Conservation (phyloP, 1,139 yeast genomes). For the Nakaseomyces nivariensis region DNA sequence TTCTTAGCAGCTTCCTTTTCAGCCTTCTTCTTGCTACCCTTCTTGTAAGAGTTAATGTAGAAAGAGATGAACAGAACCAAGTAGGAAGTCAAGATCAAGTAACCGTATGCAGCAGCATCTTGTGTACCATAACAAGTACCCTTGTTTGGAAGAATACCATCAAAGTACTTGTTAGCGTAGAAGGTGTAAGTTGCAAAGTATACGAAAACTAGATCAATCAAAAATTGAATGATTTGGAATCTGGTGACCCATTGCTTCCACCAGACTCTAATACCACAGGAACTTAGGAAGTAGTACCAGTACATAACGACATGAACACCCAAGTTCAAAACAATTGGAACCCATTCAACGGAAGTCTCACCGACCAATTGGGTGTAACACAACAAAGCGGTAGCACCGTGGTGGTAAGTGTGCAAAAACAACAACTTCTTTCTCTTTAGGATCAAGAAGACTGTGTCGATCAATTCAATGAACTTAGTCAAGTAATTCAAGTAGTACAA, state of each 20-base stretch:
- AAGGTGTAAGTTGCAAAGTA: slow-evolving; percentile 87
- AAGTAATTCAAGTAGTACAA: slow-evolving; percentile 74
- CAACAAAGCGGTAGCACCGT: slow-evolving; percentile 93
- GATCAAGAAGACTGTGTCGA: slow-evolving; percentile 88
- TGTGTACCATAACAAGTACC: slow-evolving; percentile 92
- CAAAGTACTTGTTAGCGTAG: slow-evolving; percentile 50
- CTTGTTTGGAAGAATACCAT: slow-evolving; percentile 54
- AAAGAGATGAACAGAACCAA: slow-evolving; percentile 85
- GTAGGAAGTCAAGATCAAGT: slow-evolving; percentile 80
- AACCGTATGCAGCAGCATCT: slow-evolving; percentile 86
- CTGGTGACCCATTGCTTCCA: slow-evolving; percentile 99
- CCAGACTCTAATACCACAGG: slow-evolving; percentile 95
- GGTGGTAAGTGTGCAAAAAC: slow-evolving; percentile 93
- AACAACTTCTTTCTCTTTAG: slow-evolving; percentile 83
- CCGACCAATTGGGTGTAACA: slow-evolving; percentile 94
- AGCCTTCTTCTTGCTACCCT: slow-evolving; percentile 33
- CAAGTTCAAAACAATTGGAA: slow-evolving; percentile 79
- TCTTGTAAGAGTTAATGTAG: slow-evolving; percentile 78
- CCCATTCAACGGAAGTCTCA: slow-evolving; percentile 88
- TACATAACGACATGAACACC: slow-evolving; percentile 96
- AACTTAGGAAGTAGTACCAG: slow-evolving; percentile 91
- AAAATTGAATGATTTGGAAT: slow-evolving; percentile 88
- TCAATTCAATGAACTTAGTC: slow-evolving; percentile 71
- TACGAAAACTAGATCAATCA: slow-evolving; percentile 80
- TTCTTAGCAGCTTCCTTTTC: slow-evolving; percentile 36